These are phyloP conservation scores for Miamiensis avidus DNA, from an alignment of 169 alveolate genomes.

Conservation along the genomic window DNA sequence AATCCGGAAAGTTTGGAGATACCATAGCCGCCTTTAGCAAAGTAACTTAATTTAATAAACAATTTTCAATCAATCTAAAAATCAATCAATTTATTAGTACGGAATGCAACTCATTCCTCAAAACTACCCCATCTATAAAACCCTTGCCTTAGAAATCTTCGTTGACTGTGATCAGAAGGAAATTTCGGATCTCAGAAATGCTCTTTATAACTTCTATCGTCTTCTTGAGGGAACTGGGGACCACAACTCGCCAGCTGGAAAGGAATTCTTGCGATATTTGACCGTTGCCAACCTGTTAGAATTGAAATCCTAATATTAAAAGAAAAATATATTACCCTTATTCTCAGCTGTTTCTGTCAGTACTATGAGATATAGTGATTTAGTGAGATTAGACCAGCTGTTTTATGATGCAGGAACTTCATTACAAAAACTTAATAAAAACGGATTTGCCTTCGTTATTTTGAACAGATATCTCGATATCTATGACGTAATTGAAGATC, in stretches of 20 bases:
- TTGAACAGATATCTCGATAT: slow-evolving; percentile 90
- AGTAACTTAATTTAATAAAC: not conserved
- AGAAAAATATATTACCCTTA: slow-evolving; percentile 60
- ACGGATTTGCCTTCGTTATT: slow-evolving; percentile 87
- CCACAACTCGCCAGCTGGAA: slow-evolving; percentile 59
- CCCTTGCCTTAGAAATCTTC: slow-evolving; percentile 83
- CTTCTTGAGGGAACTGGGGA: slow-evolving; percentile 71
- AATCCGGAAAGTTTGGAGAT: slow-evolving; percentile 80
- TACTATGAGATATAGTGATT: slow-evolving; percentile 85
- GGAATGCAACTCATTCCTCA: slow-evolving; percentile 77
- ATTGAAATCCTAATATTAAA: slow-evolving; percentile 62
- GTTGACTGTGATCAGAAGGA: slow-evolving; percentile 85
- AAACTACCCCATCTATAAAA: slow-evolving; percentile 79
- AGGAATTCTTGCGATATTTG: slow-evolving; percentile 65
- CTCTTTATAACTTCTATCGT: slow-evolving; percentile 72
- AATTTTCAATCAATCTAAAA: no score
- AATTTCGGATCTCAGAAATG: slow-evolving; percentile 68
- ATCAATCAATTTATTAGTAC: slow-evolving; percentile 36
- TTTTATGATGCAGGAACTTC: slow-evolving; percentile 93
- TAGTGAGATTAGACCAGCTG: slow-evolving; percentile 88
- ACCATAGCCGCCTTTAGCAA: slow-evolving; percentile 73
- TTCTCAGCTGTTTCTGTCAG: slow-evolving; percentile 74
- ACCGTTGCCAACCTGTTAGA: slow-evolving; percentile 62
- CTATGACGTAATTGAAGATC: slow-evolving; percentile 92
- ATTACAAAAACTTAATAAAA: slow-evolving; percentile 78